Base-by-base conservation (phyloP, 2,329 filamentous ascomycete species). In the Nigrospora osmanthi region DNA sequence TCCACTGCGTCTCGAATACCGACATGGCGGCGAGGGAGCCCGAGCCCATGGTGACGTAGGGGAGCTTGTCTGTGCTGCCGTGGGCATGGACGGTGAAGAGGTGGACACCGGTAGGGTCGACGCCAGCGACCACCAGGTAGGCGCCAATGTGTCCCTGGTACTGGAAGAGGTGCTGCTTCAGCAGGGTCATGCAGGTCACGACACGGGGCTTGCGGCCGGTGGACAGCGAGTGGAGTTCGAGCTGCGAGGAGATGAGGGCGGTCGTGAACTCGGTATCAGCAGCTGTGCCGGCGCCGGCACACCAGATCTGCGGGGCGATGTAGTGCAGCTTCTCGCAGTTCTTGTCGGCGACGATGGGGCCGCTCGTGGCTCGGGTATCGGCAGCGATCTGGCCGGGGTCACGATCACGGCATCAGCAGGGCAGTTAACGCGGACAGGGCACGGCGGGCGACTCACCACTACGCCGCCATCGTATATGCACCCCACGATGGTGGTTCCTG, bases 311-410 rank as follows among this genome's bases (percentile, higher is more conserved):
- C 48, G 93, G 91, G 37, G 93, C 79, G 67, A 98, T 98, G 77
- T 94, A 98, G 75, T 98, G 93, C 53, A 98, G 83, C 76, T 98
- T 98, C 74, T 98, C 91, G 76, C 93, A 97, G 80, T 98, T 98
- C 88, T 98, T 98, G 81, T 98, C 93, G 69, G 94, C 94, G 58
- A 98, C 93, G 70, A 98, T 98, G 55, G 93, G 90, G 33, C 93
- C 93, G 53, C 87, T 94, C 39, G 93, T 98, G 52, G 93, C 93
- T 80, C 93, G 83, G 54, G 93, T 98, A 72, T 98, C 93, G 72
- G 93, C 93, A 52, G 93, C 93, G 69, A 98, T 97, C 86, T 90
- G 32, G 16, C 35, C n/a, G 23, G 35, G 36, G 32, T 41, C 38
- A 30, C 38, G 12, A 32, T 35, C 28, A 36, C 43, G 16, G 35